Percentiles rank a stretch among this genome's conserved stretches.
phyloP scores from a whole-genome alignment of 2,329 filamentous ascomycete genomes.

The Sclerotinia subarctica region DNA sequence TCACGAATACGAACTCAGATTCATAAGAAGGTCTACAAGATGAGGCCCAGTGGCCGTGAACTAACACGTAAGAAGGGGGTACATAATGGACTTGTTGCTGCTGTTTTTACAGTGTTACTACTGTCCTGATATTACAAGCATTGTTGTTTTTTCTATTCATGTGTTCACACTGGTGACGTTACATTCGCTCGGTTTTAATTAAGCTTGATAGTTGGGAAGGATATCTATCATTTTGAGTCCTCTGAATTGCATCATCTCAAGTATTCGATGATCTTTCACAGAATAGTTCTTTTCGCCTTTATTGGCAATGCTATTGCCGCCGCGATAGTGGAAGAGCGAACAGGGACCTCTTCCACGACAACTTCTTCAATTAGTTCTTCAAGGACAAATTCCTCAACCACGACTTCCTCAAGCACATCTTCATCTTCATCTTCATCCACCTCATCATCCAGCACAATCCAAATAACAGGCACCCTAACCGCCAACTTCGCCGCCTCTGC shows the following conservation, averaged over 20 bases:
- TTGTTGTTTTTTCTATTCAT: not conserved
- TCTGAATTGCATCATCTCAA: not conserved
- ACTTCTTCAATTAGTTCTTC: not conserved
- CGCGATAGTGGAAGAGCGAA: not conserved
- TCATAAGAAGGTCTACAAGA: no score
- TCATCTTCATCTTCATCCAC: not conserved
- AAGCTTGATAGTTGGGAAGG: no score
- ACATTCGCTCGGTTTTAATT: not conserved
- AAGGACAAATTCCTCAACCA: not conserved
- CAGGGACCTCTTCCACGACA: not conserved
- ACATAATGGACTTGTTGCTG: no score
- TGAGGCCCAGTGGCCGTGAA: no score
- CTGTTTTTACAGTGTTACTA: no score
- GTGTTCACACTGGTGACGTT: not conserved
- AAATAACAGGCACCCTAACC: not conserved
- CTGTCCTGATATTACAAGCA: not conserved
- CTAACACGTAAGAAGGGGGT: no score
- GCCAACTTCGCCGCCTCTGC: not conserved
- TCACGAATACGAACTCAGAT: no score
- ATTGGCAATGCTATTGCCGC: not conserved
- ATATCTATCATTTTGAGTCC: not conserved
- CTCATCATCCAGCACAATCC: not conserved
- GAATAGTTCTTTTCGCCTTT: not conserved
- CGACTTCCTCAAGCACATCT: not conserved
- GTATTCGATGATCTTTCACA: not conserved